phyloP scores from a whole-genome alignment of 2,329 filamentous ascomycete species.

The Chaetomium strumarium region DNA sequence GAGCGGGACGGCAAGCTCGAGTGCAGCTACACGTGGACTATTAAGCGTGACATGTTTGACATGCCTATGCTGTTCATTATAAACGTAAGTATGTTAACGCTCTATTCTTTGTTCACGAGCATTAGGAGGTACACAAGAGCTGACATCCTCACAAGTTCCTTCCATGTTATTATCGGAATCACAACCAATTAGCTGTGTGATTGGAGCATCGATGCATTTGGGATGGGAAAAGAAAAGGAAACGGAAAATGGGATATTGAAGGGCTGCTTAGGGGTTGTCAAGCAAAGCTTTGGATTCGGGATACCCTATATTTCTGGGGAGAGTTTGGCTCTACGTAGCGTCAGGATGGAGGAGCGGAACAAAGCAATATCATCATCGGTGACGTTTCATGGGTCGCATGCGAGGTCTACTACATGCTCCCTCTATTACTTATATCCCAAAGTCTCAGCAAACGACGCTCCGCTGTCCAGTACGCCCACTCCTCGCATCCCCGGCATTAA shows the following conservation, averaged over 20 bases:
- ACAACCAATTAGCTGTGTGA: conserved; percentile 53
- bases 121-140: neutral
- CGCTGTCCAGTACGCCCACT: neutral
- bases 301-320: conserved; percentile 1
- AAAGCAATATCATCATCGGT: too few relatives aligned
- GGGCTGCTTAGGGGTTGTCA: conserved; percentile 1
- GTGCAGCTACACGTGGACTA: conserved; percentile 94
- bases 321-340: too few relatives aligned
- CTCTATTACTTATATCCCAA: too few relatives aligned
- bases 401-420: too few relatives aligned
- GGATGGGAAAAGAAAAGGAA: conserved; percentile 9
- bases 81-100: conserved; percentile 64
- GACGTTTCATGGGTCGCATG: too few relatives aligned
- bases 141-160: conserved; percentile 41
- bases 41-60: conserved; percentile 94
- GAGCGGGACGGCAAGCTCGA: conserved; percentile 87
- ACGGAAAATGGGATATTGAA: conserved; percentile 4
- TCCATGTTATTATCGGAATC: conserved; percentile 53
- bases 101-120: neutral
- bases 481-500: neutral
- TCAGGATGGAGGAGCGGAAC: too few relatives aligned
- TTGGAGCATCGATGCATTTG: neutral
- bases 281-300: conserved; percentile 3
- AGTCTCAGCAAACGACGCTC: too few relatives aligned
- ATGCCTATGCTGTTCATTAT: conserved; percentile 98